phyloP scores from a whole-genome alignment of 2,329 filamentous ascomycete species.

The Metarhizium brunneum region DNA sequence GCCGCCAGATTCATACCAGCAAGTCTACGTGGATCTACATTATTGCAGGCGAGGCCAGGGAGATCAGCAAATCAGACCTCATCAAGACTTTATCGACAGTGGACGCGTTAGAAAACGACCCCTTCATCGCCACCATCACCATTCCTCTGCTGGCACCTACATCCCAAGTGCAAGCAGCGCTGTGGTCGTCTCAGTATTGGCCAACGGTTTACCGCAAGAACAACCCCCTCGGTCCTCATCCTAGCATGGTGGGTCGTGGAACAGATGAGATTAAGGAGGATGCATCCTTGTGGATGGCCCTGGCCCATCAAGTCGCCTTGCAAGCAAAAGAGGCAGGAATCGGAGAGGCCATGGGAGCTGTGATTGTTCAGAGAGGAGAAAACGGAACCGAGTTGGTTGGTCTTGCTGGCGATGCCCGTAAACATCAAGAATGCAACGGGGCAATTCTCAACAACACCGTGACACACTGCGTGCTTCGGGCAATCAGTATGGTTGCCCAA shows the following conservation, averaged over 20 bases:
- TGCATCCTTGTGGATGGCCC: slow-evolving; percentile 55
- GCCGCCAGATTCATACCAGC: slow-evolving; percentile 47
- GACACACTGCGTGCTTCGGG: slow-evolving; percentile 68
- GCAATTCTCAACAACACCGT: slow-evolving; percentile 58
- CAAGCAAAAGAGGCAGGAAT: slow-evolving; percentile 47
- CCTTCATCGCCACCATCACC: slow-evolving; percentile 53
- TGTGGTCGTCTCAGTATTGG: slow-evolving; percentile 73
- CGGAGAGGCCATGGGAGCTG: slow-evolving; percentile 64
- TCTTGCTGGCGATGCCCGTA: slow-evolving; percentile 68
- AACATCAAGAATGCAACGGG: slow-evolving; percentile 43
- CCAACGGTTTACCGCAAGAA: slow-evolving; percentile 79
- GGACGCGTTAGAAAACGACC: slow-evolving; percentile 40
- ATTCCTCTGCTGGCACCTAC: slow-evolving; percentile 68
- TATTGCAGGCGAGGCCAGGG: slow-evolving; percentile 41
- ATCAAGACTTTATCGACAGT: slow-evolving; percentile 34
- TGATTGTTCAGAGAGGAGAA: slow-evolving; percentile 58
- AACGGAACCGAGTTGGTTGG: slow-evolving; percentile 52
- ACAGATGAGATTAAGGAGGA: slow-evolving; percentile 59
- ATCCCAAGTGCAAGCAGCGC: slow-evolving; percentile 62
- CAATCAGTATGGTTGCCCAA: slow-evolving; percentile 73
- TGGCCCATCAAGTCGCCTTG: slow-evolving; percentile 55
- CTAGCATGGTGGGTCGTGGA: slow-evolving; percentile 60
- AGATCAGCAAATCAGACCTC: slow-evolving; percentile 46
- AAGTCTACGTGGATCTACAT: slow-evolving; percentile 55
- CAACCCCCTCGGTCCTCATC: slow-evolving; percentile 78